Evolutionary conservation across 805 yeast species (phyloP), one percentile per base, ranked within the genome.

Genomic region (Saturnispora quitensis): DNA sequence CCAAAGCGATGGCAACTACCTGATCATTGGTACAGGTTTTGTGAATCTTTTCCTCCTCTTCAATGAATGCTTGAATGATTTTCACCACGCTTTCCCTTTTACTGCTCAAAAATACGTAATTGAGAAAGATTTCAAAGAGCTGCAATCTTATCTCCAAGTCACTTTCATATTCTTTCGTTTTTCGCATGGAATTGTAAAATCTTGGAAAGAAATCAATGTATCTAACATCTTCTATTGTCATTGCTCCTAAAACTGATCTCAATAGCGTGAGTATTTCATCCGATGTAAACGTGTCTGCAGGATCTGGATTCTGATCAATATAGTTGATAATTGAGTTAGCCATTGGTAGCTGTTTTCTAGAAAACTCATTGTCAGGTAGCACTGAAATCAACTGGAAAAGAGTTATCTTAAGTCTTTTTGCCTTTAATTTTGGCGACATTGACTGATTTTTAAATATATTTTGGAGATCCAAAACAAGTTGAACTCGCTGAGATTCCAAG

Each of bases 151-250:
- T 43, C 4, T 43, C 45, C n/a, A 33, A 27, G 50, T 64, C 56
- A 22, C 52, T 13, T 0, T 48, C 38, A 44, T 64, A 67, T n/a
- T 53, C 56, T 0, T 55, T 22, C 9, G 65, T 60, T 10, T 58
- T 58, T 54, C 69, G 55, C 47, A 68, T 40, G 3, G 64, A 47
- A 22, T 60, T 62, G 48, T 68, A 68, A 48, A 67, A 65, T 20
- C 64, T 52, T 4, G 72, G 72, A 46, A 68, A 66, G 55, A 67
- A 68, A 55, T 62, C 63, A 45, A 60, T 40, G 46, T 57, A 52
- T 24, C 53, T 55, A 6, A 65, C 68, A 46, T 66, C 66, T 13
- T 62, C 57, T 24, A 58, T 42, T 2, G 62, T 60, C 65, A 66
- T 60, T 3, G 63, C 66, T 20, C 62, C 58, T 5, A 65, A 43